Evolutionary conservation across 495 filamentous ascomycete species (phyloP).

Genomic region (Wilcoxina mikolae): DNA sequence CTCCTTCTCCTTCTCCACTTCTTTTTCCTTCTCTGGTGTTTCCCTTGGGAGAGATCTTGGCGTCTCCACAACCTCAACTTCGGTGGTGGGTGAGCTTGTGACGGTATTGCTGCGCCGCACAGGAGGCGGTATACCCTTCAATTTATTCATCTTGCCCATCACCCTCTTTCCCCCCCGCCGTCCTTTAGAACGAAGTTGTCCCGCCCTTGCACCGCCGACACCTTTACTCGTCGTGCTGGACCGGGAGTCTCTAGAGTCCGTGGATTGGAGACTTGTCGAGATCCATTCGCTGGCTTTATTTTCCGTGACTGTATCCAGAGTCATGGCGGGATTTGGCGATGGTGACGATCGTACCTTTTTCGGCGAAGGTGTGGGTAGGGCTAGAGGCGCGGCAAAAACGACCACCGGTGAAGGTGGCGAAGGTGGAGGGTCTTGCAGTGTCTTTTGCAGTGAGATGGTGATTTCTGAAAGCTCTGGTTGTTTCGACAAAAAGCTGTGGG

Average conservation of each 20-base stretch:
- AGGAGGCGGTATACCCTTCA: neutral
- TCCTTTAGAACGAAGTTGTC: neutral
- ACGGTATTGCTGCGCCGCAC: neutral
- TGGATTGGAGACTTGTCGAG: neutral
- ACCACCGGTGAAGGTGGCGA: conserved; percentile 17
- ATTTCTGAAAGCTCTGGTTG: conserved; percentile 23
- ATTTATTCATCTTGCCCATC: neutral
- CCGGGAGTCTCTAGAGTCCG: neutral
- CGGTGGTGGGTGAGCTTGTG: neutral
- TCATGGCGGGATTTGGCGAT: conserved; percentile 1
- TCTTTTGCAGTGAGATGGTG: conserved; percentile 20
- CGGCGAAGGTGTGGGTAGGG: neutral
- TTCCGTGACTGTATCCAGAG: neutral
- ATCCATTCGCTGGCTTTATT: neutral
- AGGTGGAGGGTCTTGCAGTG: conserved; percentile 20
- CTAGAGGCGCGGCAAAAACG: neutral
- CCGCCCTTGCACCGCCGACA: neutral
- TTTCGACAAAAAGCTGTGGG: conserved; percentile 15
- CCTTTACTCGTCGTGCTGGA: neutral
- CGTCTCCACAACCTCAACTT: neutral
- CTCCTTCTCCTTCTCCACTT: conserved; percentile 6
- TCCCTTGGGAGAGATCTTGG: neutral
- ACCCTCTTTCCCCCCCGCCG: neutral
- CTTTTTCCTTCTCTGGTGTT: too few species aligned
- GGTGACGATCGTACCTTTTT: neutral